phyloP scores from a whole-genome alignment of 2,329 filamentous ascomycete genomes.

The Cladosporium halotolerans region DNA sequence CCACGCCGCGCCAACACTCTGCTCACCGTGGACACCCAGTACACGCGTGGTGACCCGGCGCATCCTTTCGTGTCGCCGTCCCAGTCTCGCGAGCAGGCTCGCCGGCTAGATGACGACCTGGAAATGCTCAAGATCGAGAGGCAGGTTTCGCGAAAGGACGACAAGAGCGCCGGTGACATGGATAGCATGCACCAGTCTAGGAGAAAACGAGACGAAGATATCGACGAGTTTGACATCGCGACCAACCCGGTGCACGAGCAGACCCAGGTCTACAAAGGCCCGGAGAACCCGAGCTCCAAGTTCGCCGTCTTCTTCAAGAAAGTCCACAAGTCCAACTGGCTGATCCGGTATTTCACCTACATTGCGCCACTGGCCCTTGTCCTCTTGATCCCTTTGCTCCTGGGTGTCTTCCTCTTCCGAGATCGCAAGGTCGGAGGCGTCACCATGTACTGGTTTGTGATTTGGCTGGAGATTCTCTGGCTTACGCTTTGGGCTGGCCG shows the following conservation, averaged over 20 bases:
- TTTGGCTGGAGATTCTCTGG: conserved; percentile 94
- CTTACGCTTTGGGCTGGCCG: conserved; percentile 73
- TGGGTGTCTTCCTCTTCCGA: conserved; percentile 57
- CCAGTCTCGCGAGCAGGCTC: conserved; percentile 52
- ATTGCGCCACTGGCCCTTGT: conserved; percentile 59
- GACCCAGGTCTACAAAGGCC: conserved; percentile 58
- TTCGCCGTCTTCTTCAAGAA: conserved; percentile 60
- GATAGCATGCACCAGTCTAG: conserved; percentile 47
- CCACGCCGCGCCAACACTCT: conserved; percentile 32
- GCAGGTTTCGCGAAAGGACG: conserved; percentile 44
- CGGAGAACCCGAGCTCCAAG: conserved; percentile 55
- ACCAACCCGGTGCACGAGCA: conserved; percentile 66
- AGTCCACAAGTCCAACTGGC: conserved; percentile 58
- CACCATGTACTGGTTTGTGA: conserved; percentile 79
- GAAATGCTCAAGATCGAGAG: conserved; percentile 60
- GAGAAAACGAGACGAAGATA: conserved; percentile 45
- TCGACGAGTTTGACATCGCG: conserved; percentile 61
- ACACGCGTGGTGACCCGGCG: conserved; percentile 26
- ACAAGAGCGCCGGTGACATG: conserved; percentile 31
- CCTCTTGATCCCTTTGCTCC: conserved; percentile 60
- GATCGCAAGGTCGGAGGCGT: conserved; percentile 62
- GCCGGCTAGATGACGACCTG: conserved; percentile 60
- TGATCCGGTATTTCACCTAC: conserved; percentile 66
- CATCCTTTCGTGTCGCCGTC: conserved; percentile 44
- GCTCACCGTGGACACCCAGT: conserved; percentile 43